Percentiles rank a stretch among this genome's conserved stretches.
These are phyloP conservation scores for Yamadazyma sp. DNA, from an alignment of 805 yeast species.

Conservation along the genomic window DNA sequence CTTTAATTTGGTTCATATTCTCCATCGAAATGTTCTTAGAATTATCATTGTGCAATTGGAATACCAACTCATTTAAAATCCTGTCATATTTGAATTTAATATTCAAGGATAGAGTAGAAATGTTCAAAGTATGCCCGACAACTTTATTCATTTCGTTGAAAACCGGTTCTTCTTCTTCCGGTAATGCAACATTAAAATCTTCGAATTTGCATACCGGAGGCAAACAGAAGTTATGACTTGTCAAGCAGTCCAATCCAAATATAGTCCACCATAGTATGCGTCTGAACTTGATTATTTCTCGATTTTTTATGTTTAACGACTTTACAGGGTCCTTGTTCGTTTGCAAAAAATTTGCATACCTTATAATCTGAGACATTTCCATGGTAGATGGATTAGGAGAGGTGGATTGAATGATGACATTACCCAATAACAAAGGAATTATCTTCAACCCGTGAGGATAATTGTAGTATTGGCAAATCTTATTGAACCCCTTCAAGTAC, in stretches of 20 bases:
- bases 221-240: conserved; percentile 54
- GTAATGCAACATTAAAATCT: conserved; percentile 58
- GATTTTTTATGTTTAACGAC: conserved; percentile 49
- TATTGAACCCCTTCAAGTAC: conserved; percentile 50
- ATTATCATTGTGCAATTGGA: conserved; percentile 49
- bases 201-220: conserved; percentile 53
- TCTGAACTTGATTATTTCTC: conserved; percentile 50
- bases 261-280: conserved; percentile 70
- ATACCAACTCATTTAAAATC: conserved; percentile 54
- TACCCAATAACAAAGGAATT: conserved; percentile 45
- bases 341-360: conserved; percentile 56
- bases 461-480: conserved; percentile 48
- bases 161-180: conserved; percentile 45
- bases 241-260: conserved; percentile 56
- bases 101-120: conserved; percentile 49
- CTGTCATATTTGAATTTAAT: conserved; percentile 53
- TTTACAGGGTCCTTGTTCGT: conserved; percentile 61
- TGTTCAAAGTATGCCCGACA: conserved; percentile 38
- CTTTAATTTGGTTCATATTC: conserved; percentile 46
- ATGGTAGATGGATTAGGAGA: conserved; percentile 56
- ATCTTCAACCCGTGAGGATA: conserved; percentile 49
- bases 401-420: conserved; percentile 51
- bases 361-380: conserved; percentile 54
- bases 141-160: conserved; percentile 28
- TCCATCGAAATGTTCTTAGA: conserved; percentile 41